Base-by-base conservation (phyloP, 2,329 filamentous ascomycete genomes). In the Pestalotiopsis sp. region DNA sequence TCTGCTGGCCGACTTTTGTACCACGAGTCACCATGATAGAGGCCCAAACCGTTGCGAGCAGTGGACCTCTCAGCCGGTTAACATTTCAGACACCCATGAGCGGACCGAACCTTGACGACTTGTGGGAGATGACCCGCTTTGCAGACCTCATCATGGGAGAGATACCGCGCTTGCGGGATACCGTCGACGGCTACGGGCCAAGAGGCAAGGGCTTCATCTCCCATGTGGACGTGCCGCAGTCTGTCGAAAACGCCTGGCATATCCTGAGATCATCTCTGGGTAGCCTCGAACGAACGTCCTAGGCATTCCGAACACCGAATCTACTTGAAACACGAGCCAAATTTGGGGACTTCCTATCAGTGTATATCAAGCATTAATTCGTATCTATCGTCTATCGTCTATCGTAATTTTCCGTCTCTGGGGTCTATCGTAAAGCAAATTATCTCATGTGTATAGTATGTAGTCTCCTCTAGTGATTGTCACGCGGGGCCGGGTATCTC, bases 391-490 rank as follows among this genome's bases (percentile, higher is more conserved):
- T 52, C 45, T 52, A 52, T 52, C 17, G 45, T 52, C 45, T 52
- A 52, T 52, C 17, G 45, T n/a, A 9, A n/a, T 52, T 52, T 52
- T n/a, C 57, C 57, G 20, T 59, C 27, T 23, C 27, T 59, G 17
- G 17, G 23, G n/a, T 23, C 27, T 31, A 23, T 38, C 31, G 31
- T 36, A n/a, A 52, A 52, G 45, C 45, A 52, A 52, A 52, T 52
- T 11, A 9, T 62, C 14, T 62, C 17, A 62, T 38, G 27, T 36
- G 17, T 41, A 52, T n/a, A 52, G 45, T n/a, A 52, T 4, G 45
- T n/a, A n/a, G 31, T 52, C 3, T n/a, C 14, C 59, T 64, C 38
- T 64, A 64, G 39, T 66, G 64, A 56, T 66, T 66, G 56, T 66
- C 64, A 12, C 64, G 41, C n/a, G 56, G 64, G 6, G 36, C 14